Evolutionary conservation across 2,329 filamentous ascomycete genomes (phyloP).

Genomic region (Talaromyces sp.): DNA sequence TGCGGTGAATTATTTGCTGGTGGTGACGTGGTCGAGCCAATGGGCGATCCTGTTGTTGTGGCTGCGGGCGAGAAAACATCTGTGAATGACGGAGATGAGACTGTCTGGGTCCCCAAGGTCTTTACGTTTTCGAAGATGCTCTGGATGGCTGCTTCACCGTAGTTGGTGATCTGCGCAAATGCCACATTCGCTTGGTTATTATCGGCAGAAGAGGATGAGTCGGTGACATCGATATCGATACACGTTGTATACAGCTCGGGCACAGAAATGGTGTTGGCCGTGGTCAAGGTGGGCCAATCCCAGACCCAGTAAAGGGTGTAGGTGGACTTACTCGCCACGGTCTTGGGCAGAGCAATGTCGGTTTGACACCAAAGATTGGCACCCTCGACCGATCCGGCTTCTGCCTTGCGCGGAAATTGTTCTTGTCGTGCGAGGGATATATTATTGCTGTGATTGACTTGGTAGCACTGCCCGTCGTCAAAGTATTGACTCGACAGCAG

Average conservation of each 20-base stretch:
- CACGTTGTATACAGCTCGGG: slow-evolving; percentile 46
- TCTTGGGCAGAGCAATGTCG: slow-evolving; percentile 67
- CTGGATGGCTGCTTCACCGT: slow-evolving; percentile 9
- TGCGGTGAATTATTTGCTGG: background rate
- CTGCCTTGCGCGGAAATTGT: slow-evolving; percentile 48
- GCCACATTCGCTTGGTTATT: background rate
- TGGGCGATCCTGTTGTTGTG: background rate
- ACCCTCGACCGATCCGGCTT: slow-evolving; percentile 45
- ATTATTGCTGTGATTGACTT: slow-evolving; percentile 53
- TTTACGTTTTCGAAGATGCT: background rate
- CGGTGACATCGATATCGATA: slow-evolving; percentile 42
- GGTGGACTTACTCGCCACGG: slow-evolving; percentile 56
- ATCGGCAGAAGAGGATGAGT: slow-evolving; percentile 3
- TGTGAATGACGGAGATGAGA: background rate
- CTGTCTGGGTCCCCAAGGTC: background rate
- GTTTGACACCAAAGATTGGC: slow-evolving; percentile 72
- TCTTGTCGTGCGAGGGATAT: slow-evolving; percentile 58
- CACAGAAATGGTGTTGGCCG: slow-evolving; percentile 23
- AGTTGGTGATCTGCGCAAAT: slow-evolving; percentile 5
- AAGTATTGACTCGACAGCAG: slow-evolving; percentile 75
- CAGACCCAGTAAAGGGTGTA: slow-evolving; percentile 95
- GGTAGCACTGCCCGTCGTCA: slow-evolving; percentile 87
- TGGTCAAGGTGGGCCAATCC: slow-evolving; percentile 69
- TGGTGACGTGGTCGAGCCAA: background rate
- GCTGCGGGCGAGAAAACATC: background rate